Evolutionary conservation across 1,139 yeast genomes (phyloP).

Genomic region (Debaryomyces psychrophilus): DNA sequence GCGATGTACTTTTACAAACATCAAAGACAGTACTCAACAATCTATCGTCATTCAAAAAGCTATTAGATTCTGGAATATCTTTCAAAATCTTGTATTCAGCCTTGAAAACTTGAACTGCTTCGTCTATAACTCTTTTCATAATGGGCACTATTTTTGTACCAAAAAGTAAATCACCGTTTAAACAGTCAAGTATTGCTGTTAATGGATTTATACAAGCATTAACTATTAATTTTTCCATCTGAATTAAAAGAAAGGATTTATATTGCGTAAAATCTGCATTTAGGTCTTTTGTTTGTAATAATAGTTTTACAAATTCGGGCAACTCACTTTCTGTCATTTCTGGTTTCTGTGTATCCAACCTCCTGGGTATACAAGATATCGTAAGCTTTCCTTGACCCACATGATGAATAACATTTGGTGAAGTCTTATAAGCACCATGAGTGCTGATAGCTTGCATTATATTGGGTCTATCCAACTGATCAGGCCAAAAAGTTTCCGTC

Average conservation of each 20-base stretch:
- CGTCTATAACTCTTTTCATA: constrained; percentile 47
- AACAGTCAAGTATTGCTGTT: constrained; percentile 67
- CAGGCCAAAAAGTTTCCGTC: constrained; percentile 58
- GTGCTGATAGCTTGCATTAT: constrained; percentile 75
- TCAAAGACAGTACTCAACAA: constrained; percentile 51
- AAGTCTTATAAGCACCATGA: constrained; percentile 68
- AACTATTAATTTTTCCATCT: constrained; percentile 73
- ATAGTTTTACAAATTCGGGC: constrained; percentile 36
- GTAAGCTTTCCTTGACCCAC: constrained; percentile 68
- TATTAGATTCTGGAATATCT: constrained; percentile 37
- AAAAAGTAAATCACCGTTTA: constrained; percentile 67
- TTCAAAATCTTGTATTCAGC: constrained; percentile 38
- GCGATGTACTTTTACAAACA: constrained; percentile 49
- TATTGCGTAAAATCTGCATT: constrained; percentile 51
- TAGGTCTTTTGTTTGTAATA: constrained; percentile 38
- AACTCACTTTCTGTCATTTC: constrained; percentile 16
- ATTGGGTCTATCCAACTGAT: constrained; percentile 47
- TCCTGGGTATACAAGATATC: constrained; percentile 30
- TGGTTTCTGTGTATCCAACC: constrained; percentile 13
- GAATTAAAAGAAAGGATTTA: constrained; percentile 61
- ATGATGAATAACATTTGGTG: constrained; percentile 57
- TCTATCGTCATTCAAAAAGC: constrained; percentile 43
- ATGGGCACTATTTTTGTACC: constrained; percentile 35
- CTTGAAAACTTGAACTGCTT: constrained; percentile 45
- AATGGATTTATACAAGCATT: constrained; percentile 79